Percentiles rank a stretch among this genome's conserved stretches.
Evolutionary conservation across 148 eudicot genomes (phyloP).

Genomic region (Tetragonia tetragonoides): DNA sequence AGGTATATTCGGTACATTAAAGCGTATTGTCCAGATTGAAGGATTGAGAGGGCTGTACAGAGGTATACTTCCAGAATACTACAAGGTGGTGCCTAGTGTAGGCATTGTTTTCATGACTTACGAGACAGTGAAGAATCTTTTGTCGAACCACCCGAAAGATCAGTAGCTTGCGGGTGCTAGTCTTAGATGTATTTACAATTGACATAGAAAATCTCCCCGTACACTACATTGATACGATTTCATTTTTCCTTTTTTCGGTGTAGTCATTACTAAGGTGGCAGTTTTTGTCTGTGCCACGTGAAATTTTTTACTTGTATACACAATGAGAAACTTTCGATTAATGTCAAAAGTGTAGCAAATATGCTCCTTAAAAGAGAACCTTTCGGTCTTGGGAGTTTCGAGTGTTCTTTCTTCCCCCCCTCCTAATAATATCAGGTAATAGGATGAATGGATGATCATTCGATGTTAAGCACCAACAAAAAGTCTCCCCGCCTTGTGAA

Average conservation of each 20-base stretch:
- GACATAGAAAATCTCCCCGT: constrained; percentile 5
- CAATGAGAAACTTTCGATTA: constrained; percentile 13
- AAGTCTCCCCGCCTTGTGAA: too few species aligned
- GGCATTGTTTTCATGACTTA: constrained; percentile 59
- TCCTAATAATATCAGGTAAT: too few species aligned
- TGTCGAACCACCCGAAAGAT: constrained; percentile 45
- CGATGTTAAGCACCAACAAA: too few species aligned
- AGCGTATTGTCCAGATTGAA: constrained; percentile 35
- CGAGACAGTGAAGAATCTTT: constrained; percentile 62
- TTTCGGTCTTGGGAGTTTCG: background rate
- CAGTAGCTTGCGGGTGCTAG: constrained; percentile 19
- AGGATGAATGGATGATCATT: too few species aligned
- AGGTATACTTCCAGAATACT: constrained; percentile 59
- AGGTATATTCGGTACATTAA: constrained; percentile 66
- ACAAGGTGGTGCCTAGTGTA: constrained; percentile 56
- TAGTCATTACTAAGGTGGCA: background rate
- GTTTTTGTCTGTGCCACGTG: constrained; percentile 11
- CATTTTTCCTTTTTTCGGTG: background rate
- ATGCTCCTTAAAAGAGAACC: background rate
- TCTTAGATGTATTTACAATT: constrained; percentile 16
- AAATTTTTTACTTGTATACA: constrained; percentile 26
- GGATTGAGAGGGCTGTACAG: constrained; percentile 46
- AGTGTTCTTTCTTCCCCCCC: background rate
- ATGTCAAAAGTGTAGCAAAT: constrained; percentile 10
- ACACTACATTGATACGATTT: constrained; percentile 24